Conservation (phyloP, 805 yeast species). For the Candida silvicultrix region DNA sequence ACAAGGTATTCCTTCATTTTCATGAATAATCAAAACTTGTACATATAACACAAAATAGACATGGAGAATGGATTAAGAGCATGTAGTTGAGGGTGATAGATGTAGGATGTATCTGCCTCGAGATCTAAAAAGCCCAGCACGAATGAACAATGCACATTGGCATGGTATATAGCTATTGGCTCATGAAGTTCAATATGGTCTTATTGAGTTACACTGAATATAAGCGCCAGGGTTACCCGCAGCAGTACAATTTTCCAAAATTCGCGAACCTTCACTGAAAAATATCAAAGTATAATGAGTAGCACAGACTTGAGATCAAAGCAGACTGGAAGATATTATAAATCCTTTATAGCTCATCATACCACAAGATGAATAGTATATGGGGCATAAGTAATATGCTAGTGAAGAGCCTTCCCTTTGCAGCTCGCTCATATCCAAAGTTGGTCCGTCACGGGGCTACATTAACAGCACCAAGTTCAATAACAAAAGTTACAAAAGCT, state of each 20-base stretch:
- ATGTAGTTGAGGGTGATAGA: no score
- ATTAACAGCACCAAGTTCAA: conserved; percentile 29
- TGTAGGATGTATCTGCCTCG: no score
- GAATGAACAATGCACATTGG: no score
- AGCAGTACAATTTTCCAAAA: neutral
- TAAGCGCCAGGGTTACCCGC: no score
- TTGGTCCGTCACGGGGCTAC: conserved; percentile 28
- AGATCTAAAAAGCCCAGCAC: no score
- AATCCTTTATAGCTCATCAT: no score
- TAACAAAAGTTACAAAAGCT: conserved; percentile 23
- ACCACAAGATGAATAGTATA: neutral
- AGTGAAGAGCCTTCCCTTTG: conserved; percentile 6
- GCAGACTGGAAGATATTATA: no score
- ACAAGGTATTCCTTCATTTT: neutral
- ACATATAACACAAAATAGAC: neutral
- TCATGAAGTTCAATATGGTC: no score
- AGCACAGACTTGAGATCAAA: no score
- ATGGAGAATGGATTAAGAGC: neutral
- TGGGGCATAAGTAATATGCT: neutral
- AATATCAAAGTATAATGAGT: neutral
- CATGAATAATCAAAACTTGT: neutral
- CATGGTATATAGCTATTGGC: no score
- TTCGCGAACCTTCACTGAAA: neutral
- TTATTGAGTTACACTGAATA: no score
- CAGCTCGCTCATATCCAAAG: conserved; percentile 16